Base-by-base conservation (phyloP, 169 alveolate genomes). In the Cryptosporidium muris region DNA sequence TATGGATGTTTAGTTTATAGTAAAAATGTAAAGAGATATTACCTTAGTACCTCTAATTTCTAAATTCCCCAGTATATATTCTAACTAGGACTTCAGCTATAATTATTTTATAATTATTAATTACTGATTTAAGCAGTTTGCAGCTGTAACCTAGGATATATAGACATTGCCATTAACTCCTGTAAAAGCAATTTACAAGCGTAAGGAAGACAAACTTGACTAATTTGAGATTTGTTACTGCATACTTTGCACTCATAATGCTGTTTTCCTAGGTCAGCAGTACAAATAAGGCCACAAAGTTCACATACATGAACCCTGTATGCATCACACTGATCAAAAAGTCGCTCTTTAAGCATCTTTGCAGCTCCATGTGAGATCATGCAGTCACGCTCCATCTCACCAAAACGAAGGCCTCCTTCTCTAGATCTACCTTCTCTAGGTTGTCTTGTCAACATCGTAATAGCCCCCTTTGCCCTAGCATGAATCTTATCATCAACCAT, bases 311-410 rank as follows among this genome's bases (percentile, higher is more conserved):
- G 99, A 11, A 98, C 97, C 89, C 99, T 93, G 91, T 97, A 98
- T 16, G 98, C 98, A 91, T 98, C 99, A 47, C 98, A 94, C 51
- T 97, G 98, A 68, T 98, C 99, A 88, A 97, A 97, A 43, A 98
- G 96, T 63, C 99, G 91, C 89, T 98, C 99, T 90, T 98, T 98
- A 45, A 98, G 90, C 98, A 98, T 97, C 81, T 98, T 97, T 40
- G 99, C 99, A 34, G 99, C 98, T 1, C 99, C 99, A 91, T 98
- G 99, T 9, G 99, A 96, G 43, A 98, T 97, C 99, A 98, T 98
- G 88, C 99, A 98, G 88, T 98, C 99, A 45, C 99, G 95, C 91
- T 98, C 99, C 99, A 98, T 98, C 91, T 98, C 99, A n/a, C 99
- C 99, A 88, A 98, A 98, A 80, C 99, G 88, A 14, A 96, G 94